Base-by-base conservation (phyloP, 2,329 filamentous ascomycete species). In the Fusarium miscanthi region DNA sequence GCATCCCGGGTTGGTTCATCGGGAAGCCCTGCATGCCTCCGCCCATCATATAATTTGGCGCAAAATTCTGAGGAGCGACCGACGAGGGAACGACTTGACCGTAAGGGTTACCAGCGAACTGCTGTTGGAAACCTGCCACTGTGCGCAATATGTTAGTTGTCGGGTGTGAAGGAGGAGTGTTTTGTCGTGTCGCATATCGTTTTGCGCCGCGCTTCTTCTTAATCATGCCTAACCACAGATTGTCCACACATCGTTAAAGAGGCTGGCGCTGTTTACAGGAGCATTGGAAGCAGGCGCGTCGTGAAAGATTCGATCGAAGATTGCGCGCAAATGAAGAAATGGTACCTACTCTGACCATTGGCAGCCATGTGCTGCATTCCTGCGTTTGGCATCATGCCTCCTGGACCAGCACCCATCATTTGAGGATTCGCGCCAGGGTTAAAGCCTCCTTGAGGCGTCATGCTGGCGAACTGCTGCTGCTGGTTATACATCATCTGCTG, bases 341-440 rank as follows among this genome's bases (percentile, higher is more conserved):
- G 37, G 35, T 41, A 84, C 88, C 86, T 83, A 90, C 88, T 89
- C 79, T 89, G 88, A 59, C 88, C 87, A 84, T 89, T 90, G 72
- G 85, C 81, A 73, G 84, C 83, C 87, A 90, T 89, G 79, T 87
- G 87, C 72, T 85, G 85, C 87, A 90, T 88, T 78, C 82, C 86
- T 75, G 87, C 81, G 79, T 86, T 89, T 82, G 88, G 89, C 89
- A 91, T 90, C 88, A 91, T 90, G 77, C 85, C 87, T 81, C 84
- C 85, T 81, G 86, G 84, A 43, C 85, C 86, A 72, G 82, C 84
- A 54, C 83, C 81, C 84, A 88, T 88, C 86, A 90, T 88, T 80
- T 87, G 82, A 59, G 84, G 82, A 73, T 87, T 88, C 58, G 85
- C 85, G 72, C 83, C 85, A 52, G 84, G 84, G 54, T 83, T 83